phyloP scores from a whole-genome alignment of 108 stramenopile species.

The Nannochloropsis gaditana region DNA sequence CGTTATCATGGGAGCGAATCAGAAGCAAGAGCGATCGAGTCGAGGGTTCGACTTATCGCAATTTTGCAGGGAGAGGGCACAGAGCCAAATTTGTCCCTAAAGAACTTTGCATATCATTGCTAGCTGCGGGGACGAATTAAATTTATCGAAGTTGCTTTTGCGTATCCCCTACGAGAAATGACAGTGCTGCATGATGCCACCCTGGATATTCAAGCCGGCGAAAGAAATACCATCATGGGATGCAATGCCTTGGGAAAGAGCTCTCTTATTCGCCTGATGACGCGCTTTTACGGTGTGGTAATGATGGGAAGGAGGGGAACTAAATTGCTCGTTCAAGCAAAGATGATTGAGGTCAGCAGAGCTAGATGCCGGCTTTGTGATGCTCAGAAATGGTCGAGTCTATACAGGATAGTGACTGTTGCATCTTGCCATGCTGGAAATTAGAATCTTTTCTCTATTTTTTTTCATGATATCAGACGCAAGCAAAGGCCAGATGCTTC shows the following conservation, averaged over 20 bases:
- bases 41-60: no score
- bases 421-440: no score
- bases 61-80: no score
- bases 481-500: background rate
- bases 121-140: background rate
- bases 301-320: background rate
- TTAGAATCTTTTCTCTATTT: no score
- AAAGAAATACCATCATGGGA: conserved; percentile 43
- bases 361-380: no score
- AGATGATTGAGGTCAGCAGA: no score
- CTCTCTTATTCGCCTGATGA: conserved; percentile 54
- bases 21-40: background rate
- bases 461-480: background rate
- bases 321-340: no score
- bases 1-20: no score
- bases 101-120: no score
- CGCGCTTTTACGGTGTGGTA: conserved; percentile 36
- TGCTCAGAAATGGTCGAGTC: no score
- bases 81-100: no score
- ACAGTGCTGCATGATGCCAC: conserved; percentile 25
- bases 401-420: no score
- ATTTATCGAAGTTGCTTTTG: conserved; percentile 38
- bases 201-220: conserved; percentile 29
- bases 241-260: conserved; percentile 62
- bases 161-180: conserved; percentile 37